Conservation (phyloP, 176 grass and related monocot species). For the Puccinellia tenuiflora region DNA sequence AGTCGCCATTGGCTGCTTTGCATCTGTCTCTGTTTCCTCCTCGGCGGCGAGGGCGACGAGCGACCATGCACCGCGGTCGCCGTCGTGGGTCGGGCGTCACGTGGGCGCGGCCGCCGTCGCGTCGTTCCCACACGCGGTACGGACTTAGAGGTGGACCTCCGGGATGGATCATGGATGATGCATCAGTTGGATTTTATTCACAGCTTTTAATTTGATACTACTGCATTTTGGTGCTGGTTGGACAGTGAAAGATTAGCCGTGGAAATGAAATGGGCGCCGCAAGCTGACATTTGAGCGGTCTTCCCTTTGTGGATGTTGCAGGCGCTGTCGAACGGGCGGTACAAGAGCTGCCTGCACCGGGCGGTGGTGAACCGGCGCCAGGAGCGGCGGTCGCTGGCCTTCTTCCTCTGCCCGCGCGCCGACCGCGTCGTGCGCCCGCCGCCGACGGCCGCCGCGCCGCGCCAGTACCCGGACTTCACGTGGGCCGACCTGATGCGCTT, state of each 20-base stretch:
- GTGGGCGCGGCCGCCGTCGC: constrained; percentile 1
- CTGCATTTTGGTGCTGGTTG: neutral
- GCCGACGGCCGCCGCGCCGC: neutral
- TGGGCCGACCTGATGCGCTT: constrained; percentile 82
- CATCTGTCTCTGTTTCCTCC: neutral
- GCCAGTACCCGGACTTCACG: constrained; percentile 87
- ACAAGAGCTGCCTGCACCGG: constrained; percentile 91
- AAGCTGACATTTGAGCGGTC: neutral
- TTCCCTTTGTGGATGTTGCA: neutral
- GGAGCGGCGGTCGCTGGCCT: constrained; percentile 78
- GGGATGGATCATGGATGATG: neutral
- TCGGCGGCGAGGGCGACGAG: neutral
- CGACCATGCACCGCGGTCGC: neutral
- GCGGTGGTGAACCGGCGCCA: constrained; percentile 68
- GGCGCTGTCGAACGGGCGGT: constrained; percentile 85
- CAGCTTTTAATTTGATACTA: neutral
- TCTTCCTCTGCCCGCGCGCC: constrained; percentile 81
- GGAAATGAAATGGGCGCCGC: neutral
- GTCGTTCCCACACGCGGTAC: neutral
- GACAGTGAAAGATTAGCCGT: neutral
- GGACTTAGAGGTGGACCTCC: no score
- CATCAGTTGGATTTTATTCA: neutral
- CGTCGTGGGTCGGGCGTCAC: neutral
- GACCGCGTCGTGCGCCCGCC: constrained; percentile 85
- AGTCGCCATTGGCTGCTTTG: neutral